A percentile compares a stretch with the other conserved stretches of the same genome.
phyloP scores from a whole-genome alignment of 805 yeast species.

The Saccharomycopsis fibuligera region DNA sequence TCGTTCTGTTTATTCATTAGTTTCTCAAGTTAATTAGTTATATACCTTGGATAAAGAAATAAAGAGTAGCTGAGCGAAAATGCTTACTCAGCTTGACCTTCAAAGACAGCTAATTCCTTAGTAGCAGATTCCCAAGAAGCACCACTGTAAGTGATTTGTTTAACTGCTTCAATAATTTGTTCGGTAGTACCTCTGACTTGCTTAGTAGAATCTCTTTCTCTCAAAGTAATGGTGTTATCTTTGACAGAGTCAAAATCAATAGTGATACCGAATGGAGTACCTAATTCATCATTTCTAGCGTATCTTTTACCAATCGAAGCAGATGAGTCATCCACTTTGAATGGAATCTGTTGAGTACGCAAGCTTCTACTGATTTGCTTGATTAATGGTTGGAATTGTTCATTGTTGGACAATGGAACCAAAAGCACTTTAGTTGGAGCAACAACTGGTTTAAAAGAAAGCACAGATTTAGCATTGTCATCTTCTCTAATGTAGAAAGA shows the following conservation, averaged over 20 bases:
- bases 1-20: too few relatives aligned
- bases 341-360: conserved; percentile 79
- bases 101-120: conserved; percentile 62
- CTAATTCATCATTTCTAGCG: conserved; percentile 96
- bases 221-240: conserved; percentile 84
- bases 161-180: conserved; percentile 67
- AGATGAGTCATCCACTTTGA: conserved; percentile 94
- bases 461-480: conserved; percentile 78
- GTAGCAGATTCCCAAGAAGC: conserved; percentile 85
- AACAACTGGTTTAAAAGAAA: conserved; percentile 89
- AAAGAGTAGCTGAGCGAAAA: not conserved
- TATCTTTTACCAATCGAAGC: conserved; percentile 98
- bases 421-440: conserved; percentile 97
- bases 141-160: conserved; percentile 67
- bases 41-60: too few relatives aligned
- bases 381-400: conserved; percentile 70
- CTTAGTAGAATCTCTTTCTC: conserved; percentile 95
- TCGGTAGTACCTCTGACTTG: conserved; percentile 90
- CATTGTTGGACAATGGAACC: conserved; percentile 87
- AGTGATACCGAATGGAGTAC: conserved; percentile 98
- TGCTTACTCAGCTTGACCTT: conserved; percentile 43
- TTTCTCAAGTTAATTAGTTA: too few relatives aligned
- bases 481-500: conserved; percentile 92
- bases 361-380: conserved; percentile 62
- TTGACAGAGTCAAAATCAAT: conserved; percentile 89